phyloP scores from a whole-genome alignment of 1,284 basidiomycete genomes.

The Apiotrichum akiyoshidainum region DNA sequence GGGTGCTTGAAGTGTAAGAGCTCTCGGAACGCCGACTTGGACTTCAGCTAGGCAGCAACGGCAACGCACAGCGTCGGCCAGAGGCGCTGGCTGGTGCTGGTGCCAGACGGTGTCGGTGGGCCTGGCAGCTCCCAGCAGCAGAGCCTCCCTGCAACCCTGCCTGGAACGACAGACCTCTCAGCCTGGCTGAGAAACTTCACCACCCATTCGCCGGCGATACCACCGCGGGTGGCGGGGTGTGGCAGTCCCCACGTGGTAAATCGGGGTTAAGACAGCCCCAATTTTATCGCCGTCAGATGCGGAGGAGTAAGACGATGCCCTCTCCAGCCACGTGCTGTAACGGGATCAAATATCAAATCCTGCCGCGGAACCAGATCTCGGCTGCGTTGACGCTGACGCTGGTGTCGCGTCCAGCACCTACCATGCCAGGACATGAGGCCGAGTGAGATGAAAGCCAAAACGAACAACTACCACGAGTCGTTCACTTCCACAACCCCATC shows the following conservation, averaged over 20 bases:
- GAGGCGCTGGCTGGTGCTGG: background rate
- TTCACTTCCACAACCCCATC: background rate
- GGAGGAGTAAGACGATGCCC: too few relatives aligned
- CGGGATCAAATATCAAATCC: background rate
- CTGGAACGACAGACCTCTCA: background rate
- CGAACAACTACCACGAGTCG: too few relatives aligned
- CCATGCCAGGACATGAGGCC: background rate
- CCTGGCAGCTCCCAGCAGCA: background rate
- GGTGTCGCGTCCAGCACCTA: background rate
- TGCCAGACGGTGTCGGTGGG: background rate
- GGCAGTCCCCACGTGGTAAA: background rate
- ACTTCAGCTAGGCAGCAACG: background rate
- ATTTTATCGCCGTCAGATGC: background rate
- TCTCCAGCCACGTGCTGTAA: background rate
- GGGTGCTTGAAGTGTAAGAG: constrained; percentile 5
- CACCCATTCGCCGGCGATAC: background rate
- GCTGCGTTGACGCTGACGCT: constrained; percentile 7
- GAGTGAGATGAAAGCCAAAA: too few relatives aligned
- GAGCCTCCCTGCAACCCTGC: too few relatives aligned
- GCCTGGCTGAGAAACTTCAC: background rate
- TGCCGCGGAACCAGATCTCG: too few relatives aligned
- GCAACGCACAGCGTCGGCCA: background rate
- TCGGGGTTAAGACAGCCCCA: background rate
- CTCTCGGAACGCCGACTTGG: background rate
- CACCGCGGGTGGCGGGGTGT: background rate